Conservation (phyloP, 306 rosid species). For the Vachellia pachyceras region DNA sequence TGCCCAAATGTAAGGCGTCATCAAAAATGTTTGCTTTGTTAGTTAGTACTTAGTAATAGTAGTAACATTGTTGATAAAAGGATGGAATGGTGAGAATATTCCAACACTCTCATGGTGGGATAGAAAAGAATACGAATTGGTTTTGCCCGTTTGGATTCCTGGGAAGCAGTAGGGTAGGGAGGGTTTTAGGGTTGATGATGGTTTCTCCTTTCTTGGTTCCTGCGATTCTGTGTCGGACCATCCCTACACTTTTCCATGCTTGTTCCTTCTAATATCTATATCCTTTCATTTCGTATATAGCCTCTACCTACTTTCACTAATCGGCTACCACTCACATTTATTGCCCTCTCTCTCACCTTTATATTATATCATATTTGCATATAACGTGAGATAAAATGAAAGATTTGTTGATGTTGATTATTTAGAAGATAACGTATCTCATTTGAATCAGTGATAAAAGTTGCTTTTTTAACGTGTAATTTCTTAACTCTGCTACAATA, state of each 20-base stretch:
- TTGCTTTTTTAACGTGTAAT: too few species aligned
- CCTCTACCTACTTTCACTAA: neutral
- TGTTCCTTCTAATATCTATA: neutral
- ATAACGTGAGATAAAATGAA: too few species aligned
- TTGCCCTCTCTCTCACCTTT: neutral
- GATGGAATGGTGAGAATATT: neutral
- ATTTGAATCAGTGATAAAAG: too few species aligned
- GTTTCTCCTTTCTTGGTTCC: neutral
- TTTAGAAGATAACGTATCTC: too few species aligned
- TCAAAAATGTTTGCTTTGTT: neutral
- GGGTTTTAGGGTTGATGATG: slow-evolving; percentile 3
- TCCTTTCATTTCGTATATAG: too few species aligned
- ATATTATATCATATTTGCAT: too few species aligned
- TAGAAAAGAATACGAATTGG: too few species aligned
- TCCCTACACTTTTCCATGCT: neutral
- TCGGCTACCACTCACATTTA: neutral
- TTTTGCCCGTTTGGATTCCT: too few species aligned
- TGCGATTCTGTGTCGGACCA: slow-evolving; percentile 26
- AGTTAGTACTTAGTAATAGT: neutral
- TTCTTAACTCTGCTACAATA: too few species aligned
- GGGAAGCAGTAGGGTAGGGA: neutral
- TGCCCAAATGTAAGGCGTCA: too few species aligned
- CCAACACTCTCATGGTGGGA: neutral
- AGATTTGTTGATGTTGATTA: neutral
- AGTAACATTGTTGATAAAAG: neutral